Evolutionary conservation across 1,139 yeast species (phyloP).

Genomic region (Meyerozyma guilliermondii): DNA sequence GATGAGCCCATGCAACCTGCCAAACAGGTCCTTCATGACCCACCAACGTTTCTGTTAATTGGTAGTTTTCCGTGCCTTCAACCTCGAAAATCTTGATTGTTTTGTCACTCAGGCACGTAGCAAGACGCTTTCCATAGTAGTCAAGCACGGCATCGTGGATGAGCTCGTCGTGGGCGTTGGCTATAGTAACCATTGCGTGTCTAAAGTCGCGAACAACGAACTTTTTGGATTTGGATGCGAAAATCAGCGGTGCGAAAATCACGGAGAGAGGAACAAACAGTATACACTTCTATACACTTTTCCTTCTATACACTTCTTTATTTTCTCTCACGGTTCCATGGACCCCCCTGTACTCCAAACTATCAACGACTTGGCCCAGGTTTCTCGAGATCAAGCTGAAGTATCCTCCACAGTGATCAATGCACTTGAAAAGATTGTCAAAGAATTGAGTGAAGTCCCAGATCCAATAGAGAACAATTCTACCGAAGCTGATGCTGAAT

Average conservation of each 20-base stretch:
- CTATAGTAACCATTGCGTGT: constrained; percentile 57
- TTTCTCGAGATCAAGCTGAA: neutral
- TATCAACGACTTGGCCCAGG: neutral
- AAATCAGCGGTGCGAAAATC: too few relatives aligned
- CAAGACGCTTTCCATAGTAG: constrained; percentile 91
- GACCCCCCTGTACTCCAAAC: neutral
- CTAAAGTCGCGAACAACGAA: neutral
- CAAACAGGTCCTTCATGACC: constrained; percentile 98
- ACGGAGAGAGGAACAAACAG: too few relatives aligned
- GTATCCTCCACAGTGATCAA: neutral
- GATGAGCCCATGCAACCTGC: constrained; percentile 99
- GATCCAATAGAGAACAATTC: neutral
- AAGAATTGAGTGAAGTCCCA: neutral
- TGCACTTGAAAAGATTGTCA: neutral
- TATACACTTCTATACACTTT: too few relatives aligned
- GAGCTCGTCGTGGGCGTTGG: constrained; percentile 80
- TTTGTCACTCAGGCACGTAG: constrained; percentile 93
- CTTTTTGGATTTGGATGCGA: too few relatives aligned
- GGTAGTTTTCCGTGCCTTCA: constrained; percentile 74
- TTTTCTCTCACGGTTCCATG: neutral
- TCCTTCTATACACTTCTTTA: neutral
- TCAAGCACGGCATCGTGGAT: constrained; percentile 97
- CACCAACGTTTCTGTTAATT: constrained; percentile 72
- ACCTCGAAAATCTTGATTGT: constrained; percentile 90
- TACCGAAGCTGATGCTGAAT: neutral